Evolutionary conservation across 805 yeast species (phyloP).

Genomic region (Naumovozyma baii): DNA sequence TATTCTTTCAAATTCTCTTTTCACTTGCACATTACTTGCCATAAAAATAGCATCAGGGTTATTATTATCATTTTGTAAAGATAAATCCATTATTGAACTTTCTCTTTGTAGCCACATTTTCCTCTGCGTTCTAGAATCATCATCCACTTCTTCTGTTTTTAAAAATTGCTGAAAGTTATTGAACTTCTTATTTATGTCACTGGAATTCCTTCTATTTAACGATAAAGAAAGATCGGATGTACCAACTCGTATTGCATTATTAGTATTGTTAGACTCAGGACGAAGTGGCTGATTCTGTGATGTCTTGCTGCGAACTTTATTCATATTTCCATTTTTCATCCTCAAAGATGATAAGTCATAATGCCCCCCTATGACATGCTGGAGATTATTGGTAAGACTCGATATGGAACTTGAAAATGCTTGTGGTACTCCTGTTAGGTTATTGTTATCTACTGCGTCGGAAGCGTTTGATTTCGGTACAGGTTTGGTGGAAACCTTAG

Average conservation of each 20-base stretch:
- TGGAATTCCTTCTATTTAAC: not conserved
- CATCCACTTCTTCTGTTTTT: conserved; percentile 29
- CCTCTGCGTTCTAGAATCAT: conserved; percentile 72
- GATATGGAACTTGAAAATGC: conserved; percentile 25
- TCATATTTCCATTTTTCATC: not conserved
- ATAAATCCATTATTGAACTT: conserved; percentile 53
- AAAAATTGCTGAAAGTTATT: conserved; percentile 37
- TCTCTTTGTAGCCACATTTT: conserved; percentile 77
- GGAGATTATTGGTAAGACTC: conserved; percentile 25
- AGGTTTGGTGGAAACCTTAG: no score
- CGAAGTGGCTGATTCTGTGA: not conserved
- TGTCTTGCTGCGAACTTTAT: not conserved
- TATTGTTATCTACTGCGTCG: no score
- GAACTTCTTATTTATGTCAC: conserved; percentile 3
- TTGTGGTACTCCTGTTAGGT: not conserved
- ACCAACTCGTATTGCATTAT: not conserved
- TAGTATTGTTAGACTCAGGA: not conserved
- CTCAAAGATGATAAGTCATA: not conserved
- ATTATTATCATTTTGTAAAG: conserved; percentile 20
- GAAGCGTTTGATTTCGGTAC: no score
- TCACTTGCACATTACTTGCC: conserved; percentile 45
- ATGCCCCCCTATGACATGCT: conserved; percentile 8
- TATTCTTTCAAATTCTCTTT: conserved; percentile 71
- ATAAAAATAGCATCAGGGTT: conserved; percentile 25
- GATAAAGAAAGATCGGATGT: not conserved